Evolutionary conservation across 768 basidiomycete species (phyloP), one percentile per base, ranked within the genome.

Genomic region (Leccinellum rugosiceps): DNA sequence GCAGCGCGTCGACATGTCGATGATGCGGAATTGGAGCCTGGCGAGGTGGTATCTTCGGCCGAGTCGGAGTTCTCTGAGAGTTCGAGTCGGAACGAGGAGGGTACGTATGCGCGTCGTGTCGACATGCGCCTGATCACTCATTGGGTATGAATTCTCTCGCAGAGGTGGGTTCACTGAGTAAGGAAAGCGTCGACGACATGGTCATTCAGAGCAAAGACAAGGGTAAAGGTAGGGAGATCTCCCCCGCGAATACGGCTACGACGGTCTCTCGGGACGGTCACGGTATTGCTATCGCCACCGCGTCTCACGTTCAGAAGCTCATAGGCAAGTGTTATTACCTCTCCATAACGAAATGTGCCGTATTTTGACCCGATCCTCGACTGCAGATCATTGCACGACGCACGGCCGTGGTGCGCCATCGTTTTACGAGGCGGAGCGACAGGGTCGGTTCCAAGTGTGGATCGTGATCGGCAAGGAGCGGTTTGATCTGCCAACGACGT

Each of bases 381-480:
- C 7, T 51, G 61, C 63, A 75, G 60, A 64, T 56, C 58, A 67
- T 63, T 65, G 68, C 31, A 34, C 45, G 0, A 55, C 21, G 5
- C 63, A 56, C 26, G 58, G 54, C 10, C 52, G 58, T 32, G 60
- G 68, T 3, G 60, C 49, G 10, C 79, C 80, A 0, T 64, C 65
- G 56, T 75, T 80, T 53, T 66, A 72, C 46, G 61, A 75, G 49
- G 66, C 71, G 59, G 53, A 56, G 32, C 38, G 19, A 1, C 47
- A 60, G 23, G 53, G 47, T 21, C 60, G 52, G 13, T 76, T 73
- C 53, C 76, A 73, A 32, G 78, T 78, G 5, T 81, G 80, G 80
- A 75, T 80, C n/a, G 69, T 78, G 56, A 74, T 80, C 43, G 77
- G 76, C 17, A 71, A 69, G 32, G 76, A 78, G 46, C 73, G 75